Base-by-base conservation (phyloP, 371 early-diverging fungal species). In the Rhizopus delemar region DNA sequence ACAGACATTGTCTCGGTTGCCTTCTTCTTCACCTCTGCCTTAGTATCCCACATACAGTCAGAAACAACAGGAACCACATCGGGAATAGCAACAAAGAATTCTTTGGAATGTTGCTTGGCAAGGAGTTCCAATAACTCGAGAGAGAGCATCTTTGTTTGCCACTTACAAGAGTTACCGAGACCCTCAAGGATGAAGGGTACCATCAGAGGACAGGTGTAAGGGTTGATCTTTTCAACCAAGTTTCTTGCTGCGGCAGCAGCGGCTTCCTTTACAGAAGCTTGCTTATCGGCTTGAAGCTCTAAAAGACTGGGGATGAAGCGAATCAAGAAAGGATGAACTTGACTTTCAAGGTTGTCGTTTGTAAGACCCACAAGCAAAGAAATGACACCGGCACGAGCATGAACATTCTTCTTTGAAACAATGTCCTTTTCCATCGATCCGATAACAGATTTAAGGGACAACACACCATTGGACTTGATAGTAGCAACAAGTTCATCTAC, bases 21-120 rank as follows among this genome's bases (percentile, higher is more conserved):
- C 22, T 73, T 59, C 60, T 75, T 69, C 73, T 67, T 75, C 71
- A 83, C 80, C 68, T 90, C 90, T 7, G 70, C 59, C 73, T 88
- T 87, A 52, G 89, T 90, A 69, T 90, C 90, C 77, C 84, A 83
- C 71, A 92, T 82, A 63, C 85, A 80, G 41, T 89, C 88, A 55
- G 89, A 85, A 62, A 90, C 85, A 34, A 77, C 68, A 32, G 90
- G 90, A 46, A 90, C 82, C 41, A 92, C 83, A 55, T 85, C 86
- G 38, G 90, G 89, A 50, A 92, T 76, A 41, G 67, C 69, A 45
- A 70, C 69, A 52, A 80, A 83, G 56, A 89, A 81, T 52, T 84
- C 82, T n/a, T 66, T 70, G 8, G 88, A 82, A 16, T 84, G 79
- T 12, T 62, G 65, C 60, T 81, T 74, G 57, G 84, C 79, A 8